Percentiles rank a stretch among this genome's conserved stretches.
Conservation (phyloP, 2,329 filamentous ascomycete species). For the Leptographium galeiforme region DNA sequence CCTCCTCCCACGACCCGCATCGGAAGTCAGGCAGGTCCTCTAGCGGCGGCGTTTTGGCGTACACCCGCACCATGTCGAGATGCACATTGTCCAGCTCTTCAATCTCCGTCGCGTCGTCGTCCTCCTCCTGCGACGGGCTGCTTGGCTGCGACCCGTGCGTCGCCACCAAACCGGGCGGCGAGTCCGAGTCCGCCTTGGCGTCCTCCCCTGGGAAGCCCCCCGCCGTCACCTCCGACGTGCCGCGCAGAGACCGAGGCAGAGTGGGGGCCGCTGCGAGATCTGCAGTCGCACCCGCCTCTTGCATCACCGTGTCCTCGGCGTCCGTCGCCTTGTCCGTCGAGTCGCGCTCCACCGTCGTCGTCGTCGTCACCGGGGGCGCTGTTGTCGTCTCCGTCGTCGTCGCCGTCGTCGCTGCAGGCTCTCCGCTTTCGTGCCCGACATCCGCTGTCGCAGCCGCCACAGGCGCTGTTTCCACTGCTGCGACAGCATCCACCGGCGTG, state of each 20-base stretch:
- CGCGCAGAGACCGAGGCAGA: conserved; percentile 1
- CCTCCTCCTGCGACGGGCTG: conserved; percentile 34
- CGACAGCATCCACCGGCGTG: background rate
- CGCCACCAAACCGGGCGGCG: conserved; percentile 6
- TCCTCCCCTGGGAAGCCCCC: background rate
- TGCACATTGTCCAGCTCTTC: conserved; percentile 38
- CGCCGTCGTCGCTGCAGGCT: too few relatives aligned
- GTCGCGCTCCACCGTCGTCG: background rate
- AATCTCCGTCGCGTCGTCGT: conserved; percentile 40
- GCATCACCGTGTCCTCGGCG: background rate
- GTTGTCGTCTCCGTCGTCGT: conserved; percentile 3
- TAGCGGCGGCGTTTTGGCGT: conserved; percentile 39
- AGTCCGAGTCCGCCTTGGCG: background rate
- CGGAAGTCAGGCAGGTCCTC: conserved; percentile 37
- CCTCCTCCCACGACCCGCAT: conserved; percentile 33
- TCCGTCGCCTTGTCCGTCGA: background rate
- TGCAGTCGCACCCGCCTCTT: background rate
- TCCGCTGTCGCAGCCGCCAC: background rate
- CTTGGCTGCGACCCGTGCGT: conserved; percentile 17
- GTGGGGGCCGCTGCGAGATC: background rate
- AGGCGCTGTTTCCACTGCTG: too few relatives aligned
- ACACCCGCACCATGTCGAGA: conserved; percentile 35
- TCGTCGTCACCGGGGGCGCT: too few relatives aligned
- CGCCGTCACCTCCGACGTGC: background rate
- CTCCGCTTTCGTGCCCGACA: background rate